Percentiles rank a stretch among this genome's conserved stretches.
Conservation (phyloP, 148 eudicot genomes). For the Drosera capensis region DNA sequence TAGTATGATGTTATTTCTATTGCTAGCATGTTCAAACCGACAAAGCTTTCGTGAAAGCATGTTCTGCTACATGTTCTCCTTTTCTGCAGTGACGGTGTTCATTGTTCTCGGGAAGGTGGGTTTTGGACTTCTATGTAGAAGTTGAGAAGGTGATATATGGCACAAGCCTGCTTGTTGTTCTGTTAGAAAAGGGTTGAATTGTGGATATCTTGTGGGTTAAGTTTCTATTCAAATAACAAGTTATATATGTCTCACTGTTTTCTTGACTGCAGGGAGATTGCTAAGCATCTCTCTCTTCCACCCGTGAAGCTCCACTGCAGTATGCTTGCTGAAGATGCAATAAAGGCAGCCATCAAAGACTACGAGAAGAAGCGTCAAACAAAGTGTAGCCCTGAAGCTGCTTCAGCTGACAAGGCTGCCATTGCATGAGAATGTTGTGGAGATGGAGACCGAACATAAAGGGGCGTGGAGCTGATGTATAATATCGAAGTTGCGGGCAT, state of each 20-base stretch:
- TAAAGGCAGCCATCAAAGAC: conserved; percentile 87
- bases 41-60: background rate
- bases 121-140: too few relatives aligned
- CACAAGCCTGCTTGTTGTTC: background rate
- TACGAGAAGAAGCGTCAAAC: conserved; percentile 53
- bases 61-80: too few relatives aligned
- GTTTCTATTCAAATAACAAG: too few relatives aligned
- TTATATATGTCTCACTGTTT: background rate
- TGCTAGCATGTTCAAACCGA: background rate
- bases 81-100: too few relatives aligned
- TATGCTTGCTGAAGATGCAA: conserved; percentile 97
- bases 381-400: conserved; percentile 9
- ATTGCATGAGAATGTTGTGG: conserved; percentile 42
- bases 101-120: too few relatives aligned
- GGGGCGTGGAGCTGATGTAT: too few relatives aligned
- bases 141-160: too few relatives aligned
- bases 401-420: conserved; percentile 33
- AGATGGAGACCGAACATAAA: too few relatives aligned
- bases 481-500: too few relatives aligned
- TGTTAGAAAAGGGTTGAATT: background rate
- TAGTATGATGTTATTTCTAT: background rate
- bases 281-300: conserved; percentile 86
- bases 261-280: conserved; percentile 54
- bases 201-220: background rate
- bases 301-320: conserved; percentile 95